phyloP scores from a whole-genome alignment of 768 basidiomycete species.

The Chalciporus pseudorubinellus region DNA sequence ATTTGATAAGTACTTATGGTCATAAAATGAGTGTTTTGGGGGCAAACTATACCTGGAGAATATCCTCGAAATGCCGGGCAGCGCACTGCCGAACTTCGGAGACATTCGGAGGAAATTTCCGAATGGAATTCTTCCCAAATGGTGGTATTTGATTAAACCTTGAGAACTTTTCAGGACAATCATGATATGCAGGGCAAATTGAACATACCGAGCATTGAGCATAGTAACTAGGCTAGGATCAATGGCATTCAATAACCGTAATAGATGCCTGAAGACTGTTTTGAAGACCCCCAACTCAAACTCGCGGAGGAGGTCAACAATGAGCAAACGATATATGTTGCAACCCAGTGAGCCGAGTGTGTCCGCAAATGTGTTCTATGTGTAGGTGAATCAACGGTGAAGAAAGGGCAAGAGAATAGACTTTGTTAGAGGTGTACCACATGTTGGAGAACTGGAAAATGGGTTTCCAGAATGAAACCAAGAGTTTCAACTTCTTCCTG shows the following conservation, averaged over 20 bases:
- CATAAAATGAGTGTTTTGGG: not conserved
- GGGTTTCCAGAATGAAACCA: too few relatives aligned
- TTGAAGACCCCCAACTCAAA: slow-evolving; percentile 42
- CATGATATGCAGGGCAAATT: too few relatives aligned
- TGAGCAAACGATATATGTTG: slow-evolving; percentile 28
- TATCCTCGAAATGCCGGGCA: slow-evolving; percentile 42
- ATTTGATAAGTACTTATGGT: too few relatives aligned
- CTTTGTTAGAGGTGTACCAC: too few relatives aligned
- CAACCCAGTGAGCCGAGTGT: slow-evolving; percentile 17
- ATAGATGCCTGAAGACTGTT: slow-evolving; percentile 34
- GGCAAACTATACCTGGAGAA: slow-evolving; percentile 38
- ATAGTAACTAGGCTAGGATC: slow-evolving; percentile 11
- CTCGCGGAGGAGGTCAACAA: slow-evolving; percentile 40
- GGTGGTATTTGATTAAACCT: slow-evolving; percentile 17
- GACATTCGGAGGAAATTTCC: slow-evolving; percentile 33
- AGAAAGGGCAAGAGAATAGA: too few relatives aligned
- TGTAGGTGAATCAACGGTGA: not conserved
- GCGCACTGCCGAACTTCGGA: slow-evolving; percentile 37
- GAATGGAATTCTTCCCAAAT: slow-evolving; percentile 34
- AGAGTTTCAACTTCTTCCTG: too few relatives aligned
- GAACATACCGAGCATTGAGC: too few relatives aligned
- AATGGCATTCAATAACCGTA: slow-evolving; percentile 28
- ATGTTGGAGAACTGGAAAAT: too few relatives aligned
- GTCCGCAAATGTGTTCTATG: slow-evolving; percentile 36
- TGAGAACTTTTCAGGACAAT: not conserved